These are phyloP conservation scores for Mycotypha africana DNA, from an alignment of 371 early-diverging fungal genomes.

Conservation along the genomic window DNA sequence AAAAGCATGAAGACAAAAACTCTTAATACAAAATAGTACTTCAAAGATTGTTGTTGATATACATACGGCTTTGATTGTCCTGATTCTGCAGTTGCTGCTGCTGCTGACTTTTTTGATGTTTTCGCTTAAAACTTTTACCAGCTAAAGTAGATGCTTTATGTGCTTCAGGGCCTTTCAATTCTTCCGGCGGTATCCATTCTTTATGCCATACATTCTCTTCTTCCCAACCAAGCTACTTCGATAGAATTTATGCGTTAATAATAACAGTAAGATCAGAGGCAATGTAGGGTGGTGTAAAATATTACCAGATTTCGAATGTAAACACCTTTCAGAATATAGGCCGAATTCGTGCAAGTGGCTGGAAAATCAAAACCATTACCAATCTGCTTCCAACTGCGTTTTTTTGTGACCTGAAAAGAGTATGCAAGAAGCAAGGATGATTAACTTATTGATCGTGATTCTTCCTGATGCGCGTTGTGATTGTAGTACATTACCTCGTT, in stretches of 20 bases:
- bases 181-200: conserved; percentile 40
- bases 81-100: too few species aligned
- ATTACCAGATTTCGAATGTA: conserved; percentile 63
- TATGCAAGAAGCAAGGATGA: not conserved
- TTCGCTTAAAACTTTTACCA: conserved; percentile 32
- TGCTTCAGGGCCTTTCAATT: conserved; percentile 34
- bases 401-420: conserved; percentile 54
- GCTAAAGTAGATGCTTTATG: conserved; percentile 39
- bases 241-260: too few species aligned
- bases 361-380: conserved; percentile 72
- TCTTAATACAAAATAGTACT: too few species aligned
- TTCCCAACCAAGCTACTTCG: conserved; percentile 49
- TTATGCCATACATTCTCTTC: conserved; percentile 44
- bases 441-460: too few species aligned
- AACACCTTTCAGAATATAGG: conserved; percentile 72
- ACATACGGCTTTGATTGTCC: too few species aligned
- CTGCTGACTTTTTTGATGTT: conserved; percentile 10
- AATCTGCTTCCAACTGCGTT: conserved; percentile 72
- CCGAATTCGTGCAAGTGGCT: conserved; percentile 75
- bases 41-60: too few species aligned
- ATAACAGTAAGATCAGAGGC: too few species aligned
- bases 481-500: conserved; percentile 66
- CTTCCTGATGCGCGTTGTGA: too few species aligned
- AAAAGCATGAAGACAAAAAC: too few species aligned
- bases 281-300: too few species aligned